Conservation (phyloP, 2,329 filamentous ascomycete species). For the Verticillium isaacii region DNA sequence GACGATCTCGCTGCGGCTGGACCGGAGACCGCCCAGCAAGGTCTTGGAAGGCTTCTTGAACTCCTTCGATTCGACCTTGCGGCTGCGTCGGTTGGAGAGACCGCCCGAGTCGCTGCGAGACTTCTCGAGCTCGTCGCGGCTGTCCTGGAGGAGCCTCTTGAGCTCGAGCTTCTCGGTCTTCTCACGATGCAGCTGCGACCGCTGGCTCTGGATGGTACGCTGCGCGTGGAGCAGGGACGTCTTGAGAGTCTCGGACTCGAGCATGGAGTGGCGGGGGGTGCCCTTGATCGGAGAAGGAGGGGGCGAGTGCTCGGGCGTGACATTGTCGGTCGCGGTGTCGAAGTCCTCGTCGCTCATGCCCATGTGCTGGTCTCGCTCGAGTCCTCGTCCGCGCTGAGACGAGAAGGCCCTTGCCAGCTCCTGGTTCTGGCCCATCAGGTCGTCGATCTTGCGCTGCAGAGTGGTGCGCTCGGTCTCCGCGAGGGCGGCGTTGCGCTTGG, state of each 20-base stretch:
- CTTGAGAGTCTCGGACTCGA: constrained; percentile 95
- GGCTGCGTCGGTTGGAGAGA: constrained; percentile 53
- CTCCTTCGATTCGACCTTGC: constrained; percentile 58
- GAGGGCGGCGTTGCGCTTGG: constrained; percentile 73
- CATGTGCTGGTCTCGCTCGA: constrained; percentile 58
- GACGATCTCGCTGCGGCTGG: constrained; percentile 70
- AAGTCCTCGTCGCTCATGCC: constrained; percentile 58
- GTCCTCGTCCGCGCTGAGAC: constrained; percentile 61
- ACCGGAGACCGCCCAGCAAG: constrained; percentile 72
- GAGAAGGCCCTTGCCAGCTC: constrained; percentile 84
- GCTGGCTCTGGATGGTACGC: constrained; percentile 91
- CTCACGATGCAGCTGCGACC: constrained; percentile 91
- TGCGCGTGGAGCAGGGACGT: constrained; percentile 93
- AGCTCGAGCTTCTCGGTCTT: constrained; percentile 98
- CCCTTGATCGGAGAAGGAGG: constrained; percentile 87
- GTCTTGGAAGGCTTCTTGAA: constrained; percentile 68
- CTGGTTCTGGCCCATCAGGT: constrained; percentile 82
- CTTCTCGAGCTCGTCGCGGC: constrained; percentile 84
- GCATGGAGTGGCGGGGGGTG: constrained; percentile 81
- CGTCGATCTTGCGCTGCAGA: constrained; percentile 81
- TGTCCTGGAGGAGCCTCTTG: constrained; percentile 90
- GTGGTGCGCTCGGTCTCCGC: constrained; percentile 74
- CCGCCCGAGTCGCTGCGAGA: constrained; percentile 48
- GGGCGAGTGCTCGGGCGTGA: constrained; percentile 84
- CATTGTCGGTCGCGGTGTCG: constrained; percentile 61